These are phyloP conservation scores for Fusarium sp. DNA, from an alignment of 2,329 filamentous ascomycete genomes.

Conservation along the genomic window DNA sequence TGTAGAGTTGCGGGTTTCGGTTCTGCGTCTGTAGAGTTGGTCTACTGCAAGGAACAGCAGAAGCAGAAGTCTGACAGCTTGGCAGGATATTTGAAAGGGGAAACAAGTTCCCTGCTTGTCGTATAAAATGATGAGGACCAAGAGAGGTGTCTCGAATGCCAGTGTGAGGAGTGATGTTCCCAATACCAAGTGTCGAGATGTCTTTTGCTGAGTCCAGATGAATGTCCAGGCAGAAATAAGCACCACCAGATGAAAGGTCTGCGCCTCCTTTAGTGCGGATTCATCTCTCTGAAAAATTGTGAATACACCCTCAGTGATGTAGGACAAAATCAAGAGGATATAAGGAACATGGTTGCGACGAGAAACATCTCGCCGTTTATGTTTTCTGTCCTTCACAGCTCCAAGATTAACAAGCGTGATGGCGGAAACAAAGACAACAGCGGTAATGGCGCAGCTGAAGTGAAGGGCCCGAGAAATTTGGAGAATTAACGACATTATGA, in stretches of 20 bases:
- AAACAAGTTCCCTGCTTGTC: neutral
- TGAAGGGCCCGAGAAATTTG: slow-evolving; percentile 25
- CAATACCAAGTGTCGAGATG: neutral
- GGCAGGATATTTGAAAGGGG: slow-evolving; percentile 1
- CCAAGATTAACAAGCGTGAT: neutral
- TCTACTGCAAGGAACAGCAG: slow-evolving; percentile 9
- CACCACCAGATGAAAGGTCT: slow-evolving; percentile 5
- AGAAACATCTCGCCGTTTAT: neutral
- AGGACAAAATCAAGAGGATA: slow-evolving; percentile 8
- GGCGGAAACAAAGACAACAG: neutral
- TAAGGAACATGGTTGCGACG: neutral
- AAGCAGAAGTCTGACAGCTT: slow-evolving; percentile 7
- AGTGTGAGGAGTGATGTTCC: slow-evolving; percentile 14
- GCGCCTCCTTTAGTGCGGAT: slow-evolving; percentile 2
- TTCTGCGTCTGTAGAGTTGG: neutral
- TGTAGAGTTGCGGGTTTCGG: neutral
- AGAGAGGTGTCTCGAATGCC: slow-evolving; percentile 22
- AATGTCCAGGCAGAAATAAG: slow-evolving; percentile 4
- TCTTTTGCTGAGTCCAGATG: neutral
- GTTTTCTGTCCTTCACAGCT: neutral
- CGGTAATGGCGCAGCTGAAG: slow-evolving; percentile 15
- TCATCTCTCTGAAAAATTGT: neutral
- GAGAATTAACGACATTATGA: slow-evolving; percentile 13
- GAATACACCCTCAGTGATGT: slow-evolving; percentile 2
- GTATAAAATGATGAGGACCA: neutral